phyloP scores from a whole-genome alignment of 306 rosid genomes.

The Dalbergia cultrata region DNA sequence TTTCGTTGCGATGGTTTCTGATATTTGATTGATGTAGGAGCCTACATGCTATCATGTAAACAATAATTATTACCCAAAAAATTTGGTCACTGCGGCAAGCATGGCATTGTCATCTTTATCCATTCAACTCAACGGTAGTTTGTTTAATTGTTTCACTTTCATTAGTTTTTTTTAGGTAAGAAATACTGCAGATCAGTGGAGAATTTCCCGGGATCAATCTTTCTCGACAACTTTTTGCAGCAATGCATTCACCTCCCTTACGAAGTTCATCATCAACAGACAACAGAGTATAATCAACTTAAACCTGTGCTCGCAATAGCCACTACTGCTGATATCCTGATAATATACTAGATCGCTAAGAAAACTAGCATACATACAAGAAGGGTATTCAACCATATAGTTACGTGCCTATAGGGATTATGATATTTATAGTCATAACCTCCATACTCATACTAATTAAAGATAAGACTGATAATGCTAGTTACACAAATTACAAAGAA shows the following conservation, averaged over 20 bases:
- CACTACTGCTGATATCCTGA: slow-evolving; percentile 62
- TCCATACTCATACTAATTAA: neutral
- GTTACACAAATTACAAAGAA: neutral
- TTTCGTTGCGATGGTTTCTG: slow-evolving; percentile 25
- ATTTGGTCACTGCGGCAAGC: neutral
- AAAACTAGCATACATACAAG: neutral
- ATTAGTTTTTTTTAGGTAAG: neutral
- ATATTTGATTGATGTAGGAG: slow-evolving; percentile 11
- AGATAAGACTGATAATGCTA: neutral
- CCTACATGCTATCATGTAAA: neutral
- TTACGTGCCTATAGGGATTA: neutral
- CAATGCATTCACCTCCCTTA: slow-evolving; percentile 69
- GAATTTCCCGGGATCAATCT: slow-evolving; percentile 43
- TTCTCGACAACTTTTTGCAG: slow-evolving; percentile 61
- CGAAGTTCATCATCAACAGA: slow-evolving; percentile 69
- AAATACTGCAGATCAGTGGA: neutral
- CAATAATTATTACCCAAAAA: neutral
- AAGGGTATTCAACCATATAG: slow-evolving; percentile 17
- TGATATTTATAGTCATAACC: neutral
- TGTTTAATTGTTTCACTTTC: neutral
- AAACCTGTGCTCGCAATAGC: slow-evolving; percentile 55
- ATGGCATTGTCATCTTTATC: neutral
- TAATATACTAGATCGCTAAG: slow-evolving; percentile 1
- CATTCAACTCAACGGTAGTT: neutral
- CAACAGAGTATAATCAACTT: slow-evolving; percentile 59